These are phyloP conservation scores for Solanum hybrid DNA, from an alignment of 305 asterid genomes.

Conservation along the genomic window DNA sequence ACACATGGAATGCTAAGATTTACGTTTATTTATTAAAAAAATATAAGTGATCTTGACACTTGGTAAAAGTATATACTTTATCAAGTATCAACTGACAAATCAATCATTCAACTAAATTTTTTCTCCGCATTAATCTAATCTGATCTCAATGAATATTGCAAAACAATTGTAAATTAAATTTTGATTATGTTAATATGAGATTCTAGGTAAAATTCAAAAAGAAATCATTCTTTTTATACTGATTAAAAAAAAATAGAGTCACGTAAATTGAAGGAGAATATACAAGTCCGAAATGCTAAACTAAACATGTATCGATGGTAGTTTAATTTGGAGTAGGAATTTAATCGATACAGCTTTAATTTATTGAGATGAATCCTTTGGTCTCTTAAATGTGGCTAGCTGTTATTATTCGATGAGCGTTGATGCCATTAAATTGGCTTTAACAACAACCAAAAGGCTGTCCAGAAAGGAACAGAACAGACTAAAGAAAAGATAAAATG, in stretches of 20 bases:
- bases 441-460: not conserved
- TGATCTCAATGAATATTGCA: not conserved
- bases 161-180: not conserved
- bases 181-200: not conserved
- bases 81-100: not conserved
- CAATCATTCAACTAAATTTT: not conserved
- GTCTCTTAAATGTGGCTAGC: not conserved
- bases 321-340: not conserved
- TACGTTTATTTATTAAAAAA: not conserved
- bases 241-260: not conserved
- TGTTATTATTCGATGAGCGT: not conserved
- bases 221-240: not conserved
- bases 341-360: not conserved
- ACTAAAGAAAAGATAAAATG: not conserved
- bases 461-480: not conserved
- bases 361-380: not conserved
- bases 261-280: not conserved
- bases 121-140: not conserved
- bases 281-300: not conserved
- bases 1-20: not conserved
- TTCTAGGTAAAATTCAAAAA: not conserved
- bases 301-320: not conserved
- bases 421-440: not conserved
- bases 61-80: not conserved
- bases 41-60: not conserved